phyloP scores from a whole-genome alignment of 2,329 filamentous ascomycete genomes.

The Scorias spongiosa region DNA sequence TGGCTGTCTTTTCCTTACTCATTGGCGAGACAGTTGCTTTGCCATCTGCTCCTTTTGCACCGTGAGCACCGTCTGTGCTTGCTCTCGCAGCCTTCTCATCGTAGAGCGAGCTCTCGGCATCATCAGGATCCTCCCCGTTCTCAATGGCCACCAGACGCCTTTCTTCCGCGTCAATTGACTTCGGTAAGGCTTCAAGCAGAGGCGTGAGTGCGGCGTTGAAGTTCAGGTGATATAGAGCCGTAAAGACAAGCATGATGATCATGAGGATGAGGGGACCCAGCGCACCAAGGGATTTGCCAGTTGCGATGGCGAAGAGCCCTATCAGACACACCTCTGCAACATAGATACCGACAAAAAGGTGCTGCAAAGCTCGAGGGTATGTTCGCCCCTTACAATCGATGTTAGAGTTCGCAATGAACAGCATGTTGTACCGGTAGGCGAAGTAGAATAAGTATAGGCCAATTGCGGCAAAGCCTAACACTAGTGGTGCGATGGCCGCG shows the following conservation, averaged over 20 bases:
- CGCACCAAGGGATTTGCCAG: conserved; percentile 31
- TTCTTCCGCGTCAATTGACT: conserved; percentile 23
- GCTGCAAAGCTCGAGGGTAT: conserved; percentile 76
- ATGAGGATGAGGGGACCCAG: conserved; percentile 60
- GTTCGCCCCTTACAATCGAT: conserved; percentile 80
- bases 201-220: conserved; percentile 61
- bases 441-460: conserved; percentile 72
- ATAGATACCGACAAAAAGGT: conserved; percentile 73
- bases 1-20: conserved; percentile 15
- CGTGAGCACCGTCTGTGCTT: conserved; percentile 4
- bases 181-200: conserved; percentile 61
- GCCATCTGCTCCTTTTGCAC: conserved; percentile 9
- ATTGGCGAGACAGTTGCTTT: conserved; percentile 9
- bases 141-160: conserved; percentile 21
- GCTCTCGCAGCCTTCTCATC: background rate
- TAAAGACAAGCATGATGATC: conserved; percentile 61
- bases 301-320: conserved; percentile 60
- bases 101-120: conserved; percentile 8
- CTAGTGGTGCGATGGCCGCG: conserved; percentile 70
- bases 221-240: conserved; percentile 58
- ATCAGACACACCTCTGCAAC: conserved; percentile 70
- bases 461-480: conserved; percentile 66
- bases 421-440: conserved; percentile 78
- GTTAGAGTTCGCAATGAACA: conserved; percentile 68
- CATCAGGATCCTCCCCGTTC: conserved; percentile 11